Evolutionary conservation across 805 yeast species (phyloP).

Genomic region (Pichia cabralensis): DNA sequence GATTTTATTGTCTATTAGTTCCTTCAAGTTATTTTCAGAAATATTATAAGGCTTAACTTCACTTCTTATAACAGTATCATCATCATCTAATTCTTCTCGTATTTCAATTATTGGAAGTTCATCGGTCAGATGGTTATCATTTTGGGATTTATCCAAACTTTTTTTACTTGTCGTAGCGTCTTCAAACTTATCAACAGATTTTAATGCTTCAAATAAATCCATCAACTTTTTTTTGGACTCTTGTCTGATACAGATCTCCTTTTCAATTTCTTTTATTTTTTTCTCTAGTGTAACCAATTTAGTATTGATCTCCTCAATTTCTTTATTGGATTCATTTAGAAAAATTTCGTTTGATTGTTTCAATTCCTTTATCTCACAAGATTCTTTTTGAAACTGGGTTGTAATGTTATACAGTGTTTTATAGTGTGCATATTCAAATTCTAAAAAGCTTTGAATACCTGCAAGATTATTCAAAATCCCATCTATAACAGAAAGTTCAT

Average conservation of each 20-base stretch:
- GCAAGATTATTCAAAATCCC: conserved; percentile 18
- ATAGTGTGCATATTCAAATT: conserved; percentile 18
- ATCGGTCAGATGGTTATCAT: conserved; percentile 20
- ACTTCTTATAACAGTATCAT: conserved; percentile 55
- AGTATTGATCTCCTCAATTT: conserved; percentile 9
- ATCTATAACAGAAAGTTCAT: conserved; percentile 19
- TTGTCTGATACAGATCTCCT: conserved; percentile 30
- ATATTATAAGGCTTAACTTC: conserved; percentile 28
- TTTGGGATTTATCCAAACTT: background rate
- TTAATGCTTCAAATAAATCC: conserved; percentile 19
- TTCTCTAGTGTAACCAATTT: conserved; percentile 9
- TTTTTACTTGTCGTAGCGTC: background rate
- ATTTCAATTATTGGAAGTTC: conserved; percentile 67
- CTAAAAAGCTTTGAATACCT: conserved; percentile 19
- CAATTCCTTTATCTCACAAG: conserved; percentile 10
- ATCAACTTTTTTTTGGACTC: conserved; percentile 20
- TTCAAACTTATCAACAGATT: conserved; percentile 21
- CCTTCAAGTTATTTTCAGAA: conserved; percentile 2
- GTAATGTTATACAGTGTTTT: conserved; percentile 10
- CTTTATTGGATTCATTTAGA: conserved; percentile 14
- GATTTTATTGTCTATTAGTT: background rate
- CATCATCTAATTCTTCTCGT: conserved; percentile 73
- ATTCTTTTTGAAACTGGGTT: conserved; percentile 12
- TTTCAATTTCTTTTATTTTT: conserved; percentile 14
- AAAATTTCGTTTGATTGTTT: conserved; percentile 12